Evolutionary conservation across 1,284 basidiomycete species (phyloP).

Genomic region (Abortiporus biennis): DNA sequence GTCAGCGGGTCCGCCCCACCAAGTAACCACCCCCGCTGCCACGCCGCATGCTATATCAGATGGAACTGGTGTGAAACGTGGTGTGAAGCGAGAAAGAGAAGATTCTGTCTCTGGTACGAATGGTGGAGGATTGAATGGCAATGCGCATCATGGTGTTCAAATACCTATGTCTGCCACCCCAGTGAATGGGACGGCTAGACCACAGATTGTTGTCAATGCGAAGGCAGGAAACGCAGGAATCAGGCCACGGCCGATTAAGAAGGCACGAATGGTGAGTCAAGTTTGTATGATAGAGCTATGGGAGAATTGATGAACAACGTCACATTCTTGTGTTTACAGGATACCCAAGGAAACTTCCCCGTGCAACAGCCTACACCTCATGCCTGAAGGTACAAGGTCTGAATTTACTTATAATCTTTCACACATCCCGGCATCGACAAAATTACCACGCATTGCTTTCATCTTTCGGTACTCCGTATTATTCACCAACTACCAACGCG

Average conservation of each 20-base stretch:
- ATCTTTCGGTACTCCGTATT: too few relatives aligned
- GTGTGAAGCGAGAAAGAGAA: constrained; percentile 40
- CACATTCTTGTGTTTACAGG: constrained; percentile 13
- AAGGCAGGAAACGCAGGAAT: constrained; percentile 42
- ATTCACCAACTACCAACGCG: too few relatives aligned
- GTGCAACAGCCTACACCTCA: constrained; percentile 19
- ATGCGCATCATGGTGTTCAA: too few relatives aligned
- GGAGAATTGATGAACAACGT: constrained; percentile 1
- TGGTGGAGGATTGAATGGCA: neutral
- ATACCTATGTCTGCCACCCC: neutral
- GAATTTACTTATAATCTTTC: too few relatives aligned
- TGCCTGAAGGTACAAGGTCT: constrained; percentile 6
- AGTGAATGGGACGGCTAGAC: constrained; percentile 15
- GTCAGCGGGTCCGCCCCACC: constrained; percentile 2
- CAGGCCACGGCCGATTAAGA: constrained; percentile 68
- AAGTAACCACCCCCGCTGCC: constrained; percentile 15
- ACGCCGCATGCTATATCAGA: constrained; percentile 19
- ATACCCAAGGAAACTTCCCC: constrained; percentile 14
- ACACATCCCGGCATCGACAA: too few relatives aligned
- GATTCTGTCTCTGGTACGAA: constrained; percentile 16
- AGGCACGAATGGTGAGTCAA: constrained; percentile 62
- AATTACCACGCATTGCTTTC: too few relatives aligned
- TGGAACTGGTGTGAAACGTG: constrained; percentile 29
- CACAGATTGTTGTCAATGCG: constrained; percentile 27
- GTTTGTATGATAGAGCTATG: constrained; percentile 1